phyloP scores from a whole-genome alignment of 1,284 basidiomycete genomes.

The Ceratobasidium sp. region DNA sequence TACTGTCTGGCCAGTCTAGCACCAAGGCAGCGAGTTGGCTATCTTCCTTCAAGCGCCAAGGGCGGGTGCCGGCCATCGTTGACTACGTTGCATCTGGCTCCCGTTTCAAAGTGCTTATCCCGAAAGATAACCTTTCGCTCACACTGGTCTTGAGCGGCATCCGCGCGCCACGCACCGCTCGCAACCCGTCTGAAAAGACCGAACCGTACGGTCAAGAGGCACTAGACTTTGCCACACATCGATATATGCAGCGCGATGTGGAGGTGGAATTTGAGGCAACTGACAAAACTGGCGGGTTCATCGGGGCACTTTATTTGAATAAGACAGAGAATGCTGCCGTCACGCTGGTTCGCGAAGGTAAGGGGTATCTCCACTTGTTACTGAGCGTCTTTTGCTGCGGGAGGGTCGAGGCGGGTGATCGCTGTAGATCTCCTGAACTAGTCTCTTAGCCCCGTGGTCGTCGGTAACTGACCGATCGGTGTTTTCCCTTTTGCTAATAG shows the following conservation, averaged over 20 bases:
- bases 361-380: slow-evolving; percentile 45
- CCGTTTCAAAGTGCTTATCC: slow-evolving; percentile 92
- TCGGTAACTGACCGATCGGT: slow-evolving; percentile 11
- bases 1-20: slow-evolving; percentile 65
- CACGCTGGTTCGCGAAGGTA: slow-evolving; percentile 84
- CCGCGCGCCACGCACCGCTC: slow-evolving; percentile 84
- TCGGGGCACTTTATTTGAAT: slow-evolving; percentile 87
- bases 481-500: slow-evolving; percentile 24
- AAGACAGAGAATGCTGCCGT: slow-evolving; percentile 89
- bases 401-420: slow-evolving; percentile 29
- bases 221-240: slow-evolving; percentile 81
- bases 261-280: slow-evolving; percentile 91
- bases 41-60: slow-evolving; percentile 91
- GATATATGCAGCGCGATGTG: slow-evolving; percentile 94
- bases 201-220: slow-evolving; percentile 92
- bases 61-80: slow-evolving; percentile 85
- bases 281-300: slow-evolving; percentile 97
- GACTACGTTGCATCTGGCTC: slow-evolving; percentile 96
- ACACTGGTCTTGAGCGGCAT: slow-evolving; percentile 91
- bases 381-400: slow-evolving; percentile 29
- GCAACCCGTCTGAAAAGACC: slow-evolving; percentile 85
- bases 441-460: slow-evolving; percentile 2
- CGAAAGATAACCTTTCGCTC: slow-evolving; percentile 91
- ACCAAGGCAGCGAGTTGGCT: slow-evolving; percentile 87
- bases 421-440: slow-evolving; percentile 23